These are phyloP conservation scores for Aspergillus quadrilineatus DNA, from an alignment of 2,329 filamentous ascomycete genomes.

Conservation along the genomic window DNA sequence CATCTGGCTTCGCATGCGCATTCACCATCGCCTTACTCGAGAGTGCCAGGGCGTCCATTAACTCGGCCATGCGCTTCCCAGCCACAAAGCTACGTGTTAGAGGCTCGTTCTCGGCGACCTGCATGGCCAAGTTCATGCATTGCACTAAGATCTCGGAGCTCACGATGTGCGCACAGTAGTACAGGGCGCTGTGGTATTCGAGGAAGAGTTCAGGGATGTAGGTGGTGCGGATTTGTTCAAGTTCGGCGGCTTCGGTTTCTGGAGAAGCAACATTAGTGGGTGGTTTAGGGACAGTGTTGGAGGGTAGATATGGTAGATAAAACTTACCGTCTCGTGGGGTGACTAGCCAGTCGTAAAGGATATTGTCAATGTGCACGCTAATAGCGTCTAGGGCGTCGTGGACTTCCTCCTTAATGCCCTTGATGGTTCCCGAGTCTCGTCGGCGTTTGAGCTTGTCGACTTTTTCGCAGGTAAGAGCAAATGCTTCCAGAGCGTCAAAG, in stretches of 20 bases:
- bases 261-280: conserved; percentile 7
- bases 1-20: conserved; percentile 45
- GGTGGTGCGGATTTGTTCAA: conserved; percentile 65
- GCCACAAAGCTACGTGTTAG: conserved; percentile 64
- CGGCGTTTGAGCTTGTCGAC: conserved; percentile 39
- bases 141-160: conserved; percentile 75
- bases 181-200: conserved; percentile 76
- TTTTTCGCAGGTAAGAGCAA: conserved; percentile 56
- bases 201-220: conserved; percentile 87
- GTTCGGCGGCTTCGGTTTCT: conserved; percentile 60
- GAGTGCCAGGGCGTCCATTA: conserved; percentile 73
- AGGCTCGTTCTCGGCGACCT: conserved; percentile 70
- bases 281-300: background rate
- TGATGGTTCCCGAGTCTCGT: conserved; percentile 37
- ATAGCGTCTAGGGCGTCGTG: conserved; percentile 55
- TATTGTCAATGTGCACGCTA: conserved; percentile 58
- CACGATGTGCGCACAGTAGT: conserved; percentile 72
- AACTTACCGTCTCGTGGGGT: conserved; percentile 54
- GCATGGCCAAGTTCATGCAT: conserved; percentile 80
- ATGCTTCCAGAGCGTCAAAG: conserved; percentile 67
- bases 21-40: conserved; percentile 70
- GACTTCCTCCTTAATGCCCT: conserved; percentile 57
- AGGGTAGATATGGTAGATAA: background rate
- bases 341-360: conserved; percentile 65
- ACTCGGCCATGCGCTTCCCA: conserved; percentile 68